Base-by-base conservation (phyloP, 805 yeast species). In the Suhomyces sp. region DNA sequence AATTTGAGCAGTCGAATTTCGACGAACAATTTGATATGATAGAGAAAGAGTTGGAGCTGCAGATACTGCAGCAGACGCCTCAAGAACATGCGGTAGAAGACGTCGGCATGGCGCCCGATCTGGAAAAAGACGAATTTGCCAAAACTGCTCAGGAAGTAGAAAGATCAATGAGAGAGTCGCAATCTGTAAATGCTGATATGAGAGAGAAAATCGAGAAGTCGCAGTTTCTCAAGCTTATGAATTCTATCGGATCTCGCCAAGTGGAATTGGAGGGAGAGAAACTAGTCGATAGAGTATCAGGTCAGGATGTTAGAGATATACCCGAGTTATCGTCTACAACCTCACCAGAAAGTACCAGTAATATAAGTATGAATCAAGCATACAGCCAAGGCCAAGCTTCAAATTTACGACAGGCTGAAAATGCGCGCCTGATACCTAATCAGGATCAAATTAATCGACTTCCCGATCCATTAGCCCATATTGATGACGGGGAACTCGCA, bases 391-490 rank as follows among this genome's bases (percentile, higher is more conserved):
- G 35, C 15, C 35, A 31, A 31, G 17, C 17, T 6, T 6, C 17
- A 31, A n/a, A 31, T 13, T 31, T 31, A n/a, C 35, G 35, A 31
- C 9, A n/a, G 2, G 22, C 22, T 4, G 41, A 19, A 8, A 19
- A 1, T 17, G 21, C 13, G 41, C 41, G 22, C n/a, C 41, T 22
- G 21, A n/a, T 8, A 7, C 20, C 22, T 17, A 37, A 37, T 19
- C 41, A 41, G 17, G 44, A 41, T 19, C 44, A 41, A 41, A 45
- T 39, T 9, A 62, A 61, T 53, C 73, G 64, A 44, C 61, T 73
- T 29, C 78, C 79, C 1, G 79, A 75, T 48, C 79, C 79, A 0
- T 60, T 75, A 45, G 75, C 77, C 4, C 79, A 75, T 53, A 66
- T 75, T 20, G 61, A 60, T 41, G 77, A 75, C 48, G 78, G 78